Evolutionary conservation across 192 early-diverging fungal species (phyloP).

Genomic region (Backusella liffmaniae): DNA sequence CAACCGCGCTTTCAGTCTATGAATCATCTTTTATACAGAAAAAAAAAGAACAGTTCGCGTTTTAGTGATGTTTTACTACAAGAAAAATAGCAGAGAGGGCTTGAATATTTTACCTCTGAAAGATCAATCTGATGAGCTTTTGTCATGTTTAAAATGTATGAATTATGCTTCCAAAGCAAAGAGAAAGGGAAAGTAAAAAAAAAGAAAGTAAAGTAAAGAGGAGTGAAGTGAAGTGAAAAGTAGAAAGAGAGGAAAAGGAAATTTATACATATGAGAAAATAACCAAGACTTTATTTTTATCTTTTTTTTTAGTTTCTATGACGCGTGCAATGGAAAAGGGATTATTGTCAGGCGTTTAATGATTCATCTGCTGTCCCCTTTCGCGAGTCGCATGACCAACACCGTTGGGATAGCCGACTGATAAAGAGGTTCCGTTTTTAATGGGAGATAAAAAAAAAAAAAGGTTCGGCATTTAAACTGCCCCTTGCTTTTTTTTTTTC

Average conservation of each 20-base stretch:
- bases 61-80: neutral
- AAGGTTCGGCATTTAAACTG: slow-evolving; percentile 3
- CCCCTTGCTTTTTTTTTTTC: neutral
- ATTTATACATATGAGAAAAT: neutral
- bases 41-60: neutral
- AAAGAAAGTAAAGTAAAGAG: neutral
- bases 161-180: neutral
- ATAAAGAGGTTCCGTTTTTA: slow-evolving; percentile 5
- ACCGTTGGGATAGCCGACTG: slow-evolving; percentile 13
- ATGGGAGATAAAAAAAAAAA: neutral
- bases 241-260: neutral
- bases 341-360: slow-evolving; percentile 19
- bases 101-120: neutral
- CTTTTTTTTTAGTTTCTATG: slow-evolving; percentile 11
- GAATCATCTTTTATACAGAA: slow-evolving; percentile 20
- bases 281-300: slow-evolving; percentile 9
- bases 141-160: neutral
- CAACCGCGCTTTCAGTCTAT: slow-evolving; percentile 28
- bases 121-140: neutral
- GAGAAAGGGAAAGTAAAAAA: neutral
- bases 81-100: neutral
- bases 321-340: slow-evolving; percentile 19
- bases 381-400: slow-evolving; percentile 14
- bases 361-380: slow-evolving; percentile 13
- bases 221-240: neutral